phyloP scores from a whole-genome alignment of 1,139 yeast species.

The Lodderomyces margitis region DNA sequence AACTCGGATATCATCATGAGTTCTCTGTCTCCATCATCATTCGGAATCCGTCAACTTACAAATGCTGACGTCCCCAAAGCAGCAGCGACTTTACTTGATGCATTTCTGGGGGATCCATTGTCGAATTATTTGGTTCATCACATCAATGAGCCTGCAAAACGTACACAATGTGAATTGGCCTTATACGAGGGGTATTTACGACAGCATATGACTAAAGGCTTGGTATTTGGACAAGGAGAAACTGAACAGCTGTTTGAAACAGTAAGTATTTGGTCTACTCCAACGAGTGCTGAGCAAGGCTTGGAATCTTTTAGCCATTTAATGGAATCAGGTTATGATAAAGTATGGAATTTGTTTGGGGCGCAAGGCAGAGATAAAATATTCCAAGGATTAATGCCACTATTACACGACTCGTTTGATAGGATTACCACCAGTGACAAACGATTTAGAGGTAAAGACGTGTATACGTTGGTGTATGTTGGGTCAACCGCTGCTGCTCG shows the following conservation, averaged over 20 bases:
- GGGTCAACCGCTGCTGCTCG: slow-evolving; percentile 59
- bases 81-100: slow-evolving; percentile 48
- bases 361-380: slow-evolving; percentile 53
- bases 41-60: slow-evolving; percentile 28
- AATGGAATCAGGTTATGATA: slow-evolving; percentile 57
- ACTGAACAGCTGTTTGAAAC: slow-evolving; percentile 53
- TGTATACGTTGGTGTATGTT: slow-evolving; percentile 59
- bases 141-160: slow-evolving; percentile 35
- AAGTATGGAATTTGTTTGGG: slow-evolving; percentile 51
- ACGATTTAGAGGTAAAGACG: slow-evolving; percentile 37
- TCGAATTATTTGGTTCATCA: slow-evolving; percentile 48
- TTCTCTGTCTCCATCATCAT: neutral
- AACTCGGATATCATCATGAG: neutral
- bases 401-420: slow-evolving; percentile 51
- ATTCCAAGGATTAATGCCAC: slow-evolving; percentile 56
- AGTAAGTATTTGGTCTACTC: slow-evolving; percentile 62
- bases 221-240: slow-evolving; percentile 50
- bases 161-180: slow-evolving; percentile 40
- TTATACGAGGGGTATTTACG: slow-evolving; percentile 57
- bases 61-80: slow-evolving; percentile 52
- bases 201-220: slow-evolving; percentile 57
- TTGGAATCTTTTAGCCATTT: slow-evolving; percentile 50
- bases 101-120: slow-evolving; percentile 54
- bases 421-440: slow-evolving; percentile 33
- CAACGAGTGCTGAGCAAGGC: slow-evolving; percentile 44